phyloP scores from a whole-genome alignment of 768 basidiomycete species.

The Paxillus ammoniavirescens region DNA sequence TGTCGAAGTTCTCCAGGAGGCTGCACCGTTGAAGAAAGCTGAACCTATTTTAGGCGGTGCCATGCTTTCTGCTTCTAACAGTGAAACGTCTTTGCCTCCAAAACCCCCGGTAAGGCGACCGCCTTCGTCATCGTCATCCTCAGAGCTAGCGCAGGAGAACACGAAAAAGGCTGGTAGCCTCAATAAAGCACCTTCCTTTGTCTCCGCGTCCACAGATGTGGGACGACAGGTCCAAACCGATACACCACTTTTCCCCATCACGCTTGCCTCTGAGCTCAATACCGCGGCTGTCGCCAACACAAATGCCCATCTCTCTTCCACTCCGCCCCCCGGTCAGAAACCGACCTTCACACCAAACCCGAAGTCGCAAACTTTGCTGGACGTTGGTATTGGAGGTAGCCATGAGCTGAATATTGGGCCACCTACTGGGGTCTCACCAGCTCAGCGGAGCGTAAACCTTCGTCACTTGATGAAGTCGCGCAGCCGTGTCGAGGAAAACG shows the following conservation, averaged over 20 bases:
- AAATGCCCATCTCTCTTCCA: background rate
- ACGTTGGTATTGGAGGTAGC: background rate
- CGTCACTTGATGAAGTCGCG: conserved; percentile 30
- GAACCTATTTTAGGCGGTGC: conserved; percentile 17
- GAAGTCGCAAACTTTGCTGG: conserved; percentile 25
- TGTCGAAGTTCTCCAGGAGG: background rate
- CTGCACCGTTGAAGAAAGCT: conserved; percentile 1
- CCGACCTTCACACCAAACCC: conserved; percentile 14
- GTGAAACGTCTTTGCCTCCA: background rate
- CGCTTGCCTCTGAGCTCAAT: conserved; percentile 16
- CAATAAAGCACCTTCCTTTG: conserved; percentile 3
- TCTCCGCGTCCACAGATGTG: conserved; percentile 10
- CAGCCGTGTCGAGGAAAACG: conserved; percentile 24
- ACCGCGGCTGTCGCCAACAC: background rate
- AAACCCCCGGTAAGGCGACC: background rate
- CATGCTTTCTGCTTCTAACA: conserved; percentile 10
- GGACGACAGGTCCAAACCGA: conserved; percentile 9
- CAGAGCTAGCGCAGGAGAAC: background rate
- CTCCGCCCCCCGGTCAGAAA: conserved; percentile 9
- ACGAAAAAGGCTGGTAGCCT: background rate
- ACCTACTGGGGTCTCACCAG: conserved; percentile 17
- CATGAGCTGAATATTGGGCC: conserved; percentile 25
- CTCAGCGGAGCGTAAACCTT: conserved; percentile 28
- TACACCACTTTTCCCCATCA: conserved; percentile 6
- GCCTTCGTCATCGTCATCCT: background rate